Evolutionary conservation across 75 land plant genomes (phyloP).

Genomic region (Cunninghamia lanceolata): DNA sequence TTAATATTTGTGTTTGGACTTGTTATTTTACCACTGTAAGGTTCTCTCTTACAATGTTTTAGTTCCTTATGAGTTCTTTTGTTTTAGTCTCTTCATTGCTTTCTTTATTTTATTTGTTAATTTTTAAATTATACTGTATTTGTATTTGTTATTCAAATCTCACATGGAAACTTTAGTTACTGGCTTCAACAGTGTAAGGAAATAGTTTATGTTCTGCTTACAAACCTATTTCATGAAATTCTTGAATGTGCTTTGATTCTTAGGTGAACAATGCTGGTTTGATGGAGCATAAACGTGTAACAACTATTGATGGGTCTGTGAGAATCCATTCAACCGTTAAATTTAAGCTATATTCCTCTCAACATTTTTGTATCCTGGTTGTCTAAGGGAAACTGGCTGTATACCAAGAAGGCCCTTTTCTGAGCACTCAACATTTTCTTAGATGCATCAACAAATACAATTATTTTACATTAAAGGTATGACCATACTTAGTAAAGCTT

Average conservation of each 20-base stretch:
- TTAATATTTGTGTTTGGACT: background rate
- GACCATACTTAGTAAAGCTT: background rate
- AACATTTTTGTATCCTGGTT: background rate
- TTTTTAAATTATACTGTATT: background rate
- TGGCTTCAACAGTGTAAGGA: background rate
- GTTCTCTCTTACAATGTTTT: background rate
- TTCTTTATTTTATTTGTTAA: background rate
- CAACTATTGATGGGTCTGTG: slow-evolving; percentile 74
- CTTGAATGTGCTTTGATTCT: background rate
- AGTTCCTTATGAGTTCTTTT: background rate
- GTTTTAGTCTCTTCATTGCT: background rate
- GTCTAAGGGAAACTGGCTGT: background rate
- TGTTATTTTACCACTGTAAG: background rate
- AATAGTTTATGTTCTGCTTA: slow-evolving; percentile 1
- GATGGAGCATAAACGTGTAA: slow-evolving; percentile 59
- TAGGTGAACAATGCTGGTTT: slow-evolving; percentile 96
- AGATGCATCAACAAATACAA: background rate
- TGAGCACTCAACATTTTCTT: background rate
- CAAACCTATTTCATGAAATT: background rate
- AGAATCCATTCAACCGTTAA: background rate
- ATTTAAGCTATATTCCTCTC: background rate
- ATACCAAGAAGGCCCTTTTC: slow-evolving; percentile 3
- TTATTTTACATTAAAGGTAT: background rate
- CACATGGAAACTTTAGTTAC: background rate
- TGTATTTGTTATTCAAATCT: background rate